Evolutionary conservation across 2,329 filamentous ascomycete species (phyloP).

Genomic region (Cladosporium phlei): DNA sequence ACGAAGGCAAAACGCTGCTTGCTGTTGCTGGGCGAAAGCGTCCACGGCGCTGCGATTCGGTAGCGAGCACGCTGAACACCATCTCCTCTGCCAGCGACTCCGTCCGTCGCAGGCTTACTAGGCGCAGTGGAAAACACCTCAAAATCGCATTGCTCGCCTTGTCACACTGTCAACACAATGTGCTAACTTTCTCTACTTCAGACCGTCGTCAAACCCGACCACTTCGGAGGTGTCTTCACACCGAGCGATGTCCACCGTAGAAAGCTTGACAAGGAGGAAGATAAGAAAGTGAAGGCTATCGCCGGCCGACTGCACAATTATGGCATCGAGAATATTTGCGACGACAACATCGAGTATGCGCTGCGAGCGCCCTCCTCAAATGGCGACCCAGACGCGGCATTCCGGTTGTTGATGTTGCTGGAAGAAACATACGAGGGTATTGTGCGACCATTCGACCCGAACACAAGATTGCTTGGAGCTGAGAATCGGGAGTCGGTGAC

Average conservation of each 20-base stretch:
- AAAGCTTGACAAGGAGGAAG: slow-evolving; percentile 52
- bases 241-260: slow-evolving; percentile 53
- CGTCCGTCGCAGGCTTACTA: neutral
- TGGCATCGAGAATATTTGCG: slow-evolving; percentile 54
- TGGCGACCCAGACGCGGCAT: slow-evolving; percentile 68
- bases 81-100: neutral
- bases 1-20: slow-evolving; percentile 5
- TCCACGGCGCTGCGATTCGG: neutral
- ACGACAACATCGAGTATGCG: slow-evolving; percentile 60
- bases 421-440: slow-evolving; percentile 77
- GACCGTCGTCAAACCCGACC: slow-evolving; percentile 38
- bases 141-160: slow-evolving; percentile 8
- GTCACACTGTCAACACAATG: neutral
- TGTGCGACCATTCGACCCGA: slow-evolving; percentile 68
- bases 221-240: slow-evolving; percentile 61
- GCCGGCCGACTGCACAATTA: slow-evolving; percentile 48
- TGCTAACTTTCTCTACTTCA: neutral
- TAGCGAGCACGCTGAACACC: slow-evolving; percentile 6
- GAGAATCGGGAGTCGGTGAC: slow-evolving; percentile 82
- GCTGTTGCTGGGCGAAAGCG: slow-evolving; percentile 4
- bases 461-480: slow-evolving; percentile 71
- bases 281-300: slow-evolving; percentile 53
- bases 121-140: neutral
- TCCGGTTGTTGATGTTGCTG: slow-evolving; percentile 71
- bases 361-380: slow-evolving; percentile 59